phyloP scores from a whole-genome alignment of 108 stramenopile species.

The Conticribra weissflogii region DNA sequence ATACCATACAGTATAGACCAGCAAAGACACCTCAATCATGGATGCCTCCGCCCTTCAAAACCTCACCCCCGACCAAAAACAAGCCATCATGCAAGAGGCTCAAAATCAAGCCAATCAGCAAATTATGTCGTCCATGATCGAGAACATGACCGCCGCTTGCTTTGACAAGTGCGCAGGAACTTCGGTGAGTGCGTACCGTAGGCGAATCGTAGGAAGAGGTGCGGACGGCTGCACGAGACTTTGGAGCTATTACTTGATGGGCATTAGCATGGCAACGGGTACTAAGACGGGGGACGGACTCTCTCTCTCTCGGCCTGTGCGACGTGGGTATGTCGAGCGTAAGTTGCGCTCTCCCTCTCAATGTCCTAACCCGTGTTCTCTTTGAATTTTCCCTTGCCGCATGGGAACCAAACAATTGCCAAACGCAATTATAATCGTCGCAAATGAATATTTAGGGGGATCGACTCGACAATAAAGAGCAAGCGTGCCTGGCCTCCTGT shows the following conservation, averaged over 20 bases:
- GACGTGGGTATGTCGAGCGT: too few relatives aligned
- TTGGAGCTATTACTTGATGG: neutral
- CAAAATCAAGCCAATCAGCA: conserved; percentile 87
- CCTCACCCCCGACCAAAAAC: conserved; percentile 79
- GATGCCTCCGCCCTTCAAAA: conserved; percentile 42
- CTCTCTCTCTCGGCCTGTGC: too few relatives aligned
- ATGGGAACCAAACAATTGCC: neutral
- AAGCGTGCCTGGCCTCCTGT: conserved; percentile 80
- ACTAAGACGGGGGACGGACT: too few relatives aligned
- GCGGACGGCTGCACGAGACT: neutral
- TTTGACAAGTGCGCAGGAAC: conserved; percentile 86
- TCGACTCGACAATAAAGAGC: conserved; percentile 73
- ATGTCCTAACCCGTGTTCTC: too few relatives aligned
- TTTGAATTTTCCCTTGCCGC: neutral
- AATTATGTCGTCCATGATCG: conserved; percentile 84
- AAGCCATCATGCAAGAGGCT: conserved; percentile 77
- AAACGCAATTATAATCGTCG: neutral
- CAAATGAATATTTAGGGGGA: conserved; percentile 53
- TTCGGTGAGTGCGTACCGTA: conserved; percentile 53
- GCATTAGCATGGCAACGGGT: neutral
- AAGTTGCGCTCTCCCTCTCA: too few relatives aligned
- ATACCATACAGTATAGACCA: neutral
- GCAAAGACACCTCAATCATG: too few relatives aligned
- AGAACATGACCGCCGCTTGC: conserved; percentile 75
- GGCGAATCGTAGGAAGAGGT: neutral